phyloP scores from a whole-genome alignment of 225 moss, liverwort and hornwort genomes.

The Bryoerythrophyllum caledonicum region DNA sequence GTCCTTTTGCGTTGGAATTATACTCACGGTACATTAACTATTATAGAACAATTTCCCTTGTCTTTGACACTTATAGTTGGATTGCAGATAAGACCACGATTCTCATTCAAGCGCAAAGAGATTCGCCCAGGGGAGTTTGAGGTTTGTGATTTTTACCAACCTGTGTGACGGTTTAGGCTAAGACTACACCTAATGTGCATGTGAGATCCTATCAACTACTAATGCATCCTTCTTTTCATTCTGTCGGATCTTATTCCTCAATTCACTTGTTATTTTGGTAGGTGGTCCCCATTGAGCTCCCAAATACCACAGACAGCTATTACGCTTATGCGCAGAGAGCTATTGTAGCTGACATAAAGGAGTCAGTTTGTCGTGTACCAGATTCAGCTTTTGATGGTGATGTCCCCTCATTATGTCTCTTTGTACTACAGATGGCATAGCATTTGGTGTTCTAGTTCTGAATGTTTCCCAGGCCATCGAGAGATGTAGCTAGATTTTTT shows the following conservation, averaged over 20 bases:
- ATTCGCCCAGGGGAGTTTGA: slow-evolving; percentile 80
- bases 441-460: background rate
- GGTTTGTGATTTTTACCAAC: slow-evolving; percentile 36
- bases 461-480: background rate
- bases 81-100: slow-evolving; percentile 72
- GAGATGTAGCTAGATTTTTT: slow-evolving; percentile 13
- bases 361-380: slow-evolving; percentile 84
- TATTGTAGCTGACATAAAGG: slow-evolving; percentile 89
- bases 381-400: slow-evolving; percentile 82
- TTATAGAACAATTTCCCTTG: background rate
- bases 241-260: background rate
- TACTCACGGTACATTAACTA: background rate
- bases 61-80: slow-evolving; percentile 6
- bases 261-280: slow-evolving; percentile 27
- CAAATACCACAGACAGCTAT: slow-evolving; percentile 83
- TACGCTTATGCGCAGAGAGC: slow-evolving; percentile 66
- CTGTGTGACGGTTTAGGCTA: background rate
- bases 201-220: background rate
- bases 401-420: slow-evolving; percentile 13
- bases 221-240: background rate
- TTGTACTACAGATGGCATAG: slow-evolving; percentile 7
- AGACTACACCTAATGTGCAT: background rate
- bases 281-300: slow-evolving; percentile 62
- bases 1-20: background rate
- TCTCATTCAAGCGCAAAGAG: slow-evolving; percentile 83